These are phyloP conservation scores for Paramecium biaurelia DNA, from an alignment of 73 alveolate species.

Conservation along the genomic window DNA sequence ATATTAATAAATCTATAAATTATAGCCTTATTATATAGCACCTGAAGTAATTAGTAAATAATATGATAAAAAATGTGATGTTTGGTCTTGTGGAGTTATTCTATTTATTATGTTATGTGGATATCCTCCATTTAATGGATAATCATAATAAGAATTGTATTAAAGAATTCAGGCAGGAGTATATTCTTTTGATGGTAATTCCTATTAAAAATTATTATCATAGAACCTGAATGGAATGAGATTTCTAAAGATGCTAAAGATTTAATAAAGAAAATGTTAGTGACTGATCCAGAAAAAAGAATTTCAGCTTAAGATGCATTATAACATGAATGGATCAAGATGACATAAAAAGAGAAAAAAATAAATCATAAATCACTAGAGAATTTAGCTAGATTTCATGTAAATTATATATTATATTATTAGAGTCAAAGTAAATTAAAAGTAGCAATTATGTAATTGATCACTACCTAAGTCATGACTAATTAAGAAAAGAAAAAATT, in stretches of 20 bases:
- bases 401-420: not conserved
- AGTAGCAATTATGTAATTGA: slow-evolving; percentile 56
- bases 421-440: slow-evolving; percentile 48
- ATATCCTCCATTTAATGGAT: slow-evolving; percentile 77
- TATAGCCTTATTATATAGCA: slow-evolving; percentile 63
- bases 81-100: slow-evolving; percentile 84
- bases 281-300: slow-evolving; percentile 71
- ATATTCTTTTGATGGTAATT: slow-evolving; percentile 56
- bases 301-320: slow-evolving; percentile 73
- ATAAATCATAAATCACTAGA: not conserved
- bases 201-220: not conserved
- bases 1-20: not conserved
- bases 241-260: slow-evolving; percentile 71
- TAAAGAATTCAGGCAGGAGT: slow-evolving; percentile 60
- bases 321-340: slow-evolving; percentile 64
- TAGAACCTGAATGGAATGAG: slow-evolving; percentile 61
- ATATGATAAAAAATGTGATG: slow-evolving; percentile 84
- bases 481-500: slow-evolving; percentile 61
- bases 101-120: slow-evolving; percentile 80
- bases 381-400: slow-evolving; percentile 51
- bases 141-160: slow-evolving; percentile 70
- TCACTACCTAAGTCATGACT: slow-evolving; percentile 51
- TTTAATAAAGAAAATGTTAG: slow-evolving; percentile 70
- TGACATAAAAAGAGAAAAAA: slow-evolving; percentile 40
- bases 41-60: slow-evolving; percentile 78